A percentile compares a stretch with the other conserved stretches of the same genome.
Evolutionary conservation across 2,329 filamentous ascomycete species (phyloP).

Genomic region (Aspergillus sp.): DNA sequence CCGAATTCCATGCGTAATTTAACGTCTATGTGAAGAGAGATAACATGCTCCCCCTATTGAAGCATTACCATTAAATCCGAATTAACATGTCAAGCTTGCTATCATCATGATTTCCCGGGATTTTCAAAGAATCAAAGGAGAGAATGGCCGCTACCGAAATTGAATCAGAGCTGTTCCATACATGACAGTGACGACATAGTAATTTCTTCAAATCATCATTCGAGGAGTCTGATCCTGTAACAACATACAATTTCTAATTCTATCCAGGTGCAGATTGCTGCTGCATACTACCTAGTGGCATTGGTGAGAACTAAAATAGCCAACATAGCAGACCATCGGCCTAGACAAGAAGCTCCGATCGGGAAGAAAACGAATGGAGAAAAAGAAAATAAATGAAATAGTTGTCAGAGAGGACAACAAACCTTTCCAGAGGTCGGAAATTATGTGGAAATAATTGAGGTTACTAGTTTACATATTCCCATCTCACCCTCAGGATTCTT

Average conservation of each 20-base stretch:
- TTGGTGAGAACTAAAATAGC: neutral
- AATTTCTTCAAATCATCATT: neutral
- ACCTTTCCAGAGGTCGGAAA: neutral
- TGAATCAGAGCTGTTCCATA: neutral
- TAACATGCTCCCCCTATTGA: neutral
- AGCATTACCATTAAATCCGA: neutral
- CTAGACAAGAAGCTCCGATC: constrained; percentile 4
- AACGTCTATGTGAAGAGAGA: neutral
- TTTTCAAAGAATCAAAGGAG: neutral
- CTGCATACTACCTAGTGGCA: neutral
- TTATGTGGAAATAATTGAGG: neutral
- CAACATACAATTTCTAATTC: neutral
- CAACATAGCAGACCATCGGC: neutral
- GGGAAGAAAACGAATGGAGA: neutral
- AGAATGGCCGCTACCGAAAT: too few relatives aligned
- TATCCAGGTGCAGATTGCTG: constrained; percentile 3
- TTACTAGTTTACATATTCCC: constrained; percentile 10
- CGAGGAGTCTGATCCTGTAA: neutral
- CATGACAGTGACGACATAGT: neutral
- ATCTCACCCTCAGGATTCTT: constrained; percentile 14
- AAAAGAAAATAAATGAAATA: neutral
- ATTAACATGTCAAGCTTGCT: neutral
- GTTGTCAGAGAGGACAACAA: neutral
- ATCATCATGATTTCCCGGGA: neutral
- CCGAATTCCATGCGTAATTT: neutral